Evolutionary conservation across 1,139 yeast species (phyloP).

Genomic region (Candida sanyaensis): DNA sequence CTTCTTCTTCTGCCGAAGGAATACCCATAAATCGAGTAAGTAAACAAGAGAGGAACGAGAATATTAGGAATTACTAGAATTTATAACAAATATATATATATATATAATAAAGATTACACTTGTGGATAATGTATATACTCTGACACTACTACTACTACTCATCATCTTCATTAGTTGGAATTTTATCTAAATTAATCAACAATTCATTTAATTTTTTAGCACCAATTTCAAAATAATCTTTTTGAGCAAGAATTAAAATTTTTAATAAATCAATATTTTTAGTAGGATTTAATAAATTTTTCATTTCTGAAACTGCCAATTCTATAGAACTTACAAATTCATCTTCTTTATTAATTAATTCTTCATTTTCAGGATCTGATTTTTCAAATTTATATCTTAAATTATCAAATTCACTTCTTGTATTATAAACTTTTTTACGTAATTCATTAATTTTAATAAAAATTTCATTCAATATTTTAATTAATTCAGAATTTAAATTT

Average conservation of each 20-base stretch:
- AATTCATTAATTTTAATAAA: constrained; percentile 62
- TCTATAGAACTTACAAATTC: constrained; percentile 78
- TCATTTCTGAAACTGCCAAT: constrained; percentile 75
- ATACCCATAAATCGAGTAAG: no score
- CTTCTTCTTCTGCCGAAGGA: not conserved
- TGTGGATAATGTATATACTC: no score
- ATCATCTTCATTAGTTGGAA: constrained; percentile 38
- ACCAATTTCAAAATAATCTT: constrained; percentile 59
- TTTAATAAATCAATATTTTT: constrained; percentile 64
- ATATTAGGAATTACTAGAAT: no score
- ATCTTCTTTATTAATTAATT: constrained; percentile 69
- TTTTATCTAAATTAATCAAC: constrained; percentile 32
- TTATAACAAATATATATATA: no score
- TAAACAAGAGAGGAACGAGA: no score
- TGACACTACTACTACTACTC: constrained; percentile 16
- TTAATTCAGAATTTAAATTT: constrained; percentile 58
- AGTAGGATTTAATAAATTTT: constrained; percentile 65
- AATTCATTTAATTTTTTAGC: constrained; percentile 38
- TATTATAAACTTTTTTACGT: constrained; percentile 67
- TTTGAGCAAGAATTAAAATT: constrained; percentile 64
- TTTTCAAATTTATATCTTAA: constrained; percentile 45
- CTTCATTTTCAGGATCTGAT: constrained; percentile 48
- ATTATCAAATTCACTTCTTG: constrained; percentile 72
- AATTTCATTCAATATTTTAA: constrained; percentile 51
- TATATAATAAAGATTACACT: no score